Conservation (phyloP, 805 yeast species). For the Candida parachauliodes region DNA sequence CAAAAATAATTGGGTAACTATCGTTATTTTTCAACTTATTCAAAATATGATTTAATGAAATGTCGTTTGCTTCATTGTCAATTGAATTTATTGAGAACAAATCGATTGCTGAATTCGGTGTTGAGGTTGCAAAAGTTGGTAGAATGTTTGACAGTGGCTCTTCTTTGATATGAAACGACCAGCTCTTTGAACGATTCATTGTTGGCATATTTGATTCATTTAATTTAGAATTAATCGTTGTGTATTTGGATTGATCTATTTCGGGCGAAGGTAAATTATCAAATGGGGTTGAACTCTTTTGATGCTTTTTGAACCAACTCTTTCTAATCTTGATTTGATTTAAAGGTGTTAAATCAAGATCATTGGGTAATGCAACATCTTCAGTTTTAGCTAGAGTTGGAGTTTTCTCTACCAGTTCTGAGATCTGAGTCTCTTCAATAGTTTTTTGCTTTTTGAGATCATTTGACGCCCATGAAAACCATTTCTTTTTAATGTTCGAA, state of each 20-base stretch:
- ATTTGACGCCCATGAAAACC: background rate
- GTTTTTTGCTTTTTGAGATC: background rate
- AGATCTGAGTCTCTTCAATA: too few relatives aligned
- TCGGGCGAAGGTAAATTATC: slow-evolving; percentile 1
- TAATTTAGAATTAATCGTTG: background rate
- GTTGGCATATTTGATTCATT: background rate
- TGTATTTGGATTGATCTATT: background rate
- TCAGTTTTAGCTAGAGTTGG: too few relatives aligned
- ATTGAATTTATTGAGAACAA: background rate
- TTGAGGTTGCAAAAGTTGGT: background rate
- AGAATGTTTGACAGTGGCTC: background rate
- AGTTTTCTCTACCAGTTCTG: too few relatives aligned
- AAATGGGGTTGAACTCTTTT: background rate
- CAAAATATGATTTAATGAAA: background rate
- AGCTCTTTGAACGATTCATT: slow-evolving; percentile 3
- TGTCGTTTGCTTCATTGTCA: background rate
- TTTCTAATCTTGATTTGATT: background rate
- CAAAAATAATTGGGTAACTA: slow-evolving; percentile 4
- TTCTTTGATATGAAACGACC: background rate
- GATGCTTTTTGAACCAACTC: background rate
- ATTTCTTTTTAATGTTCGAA: background rate
- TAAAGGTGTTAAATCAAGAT: too few relatives aligned
- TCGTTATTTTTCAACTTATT: background rate
- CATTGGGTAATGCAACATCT: too few relatives aligned
- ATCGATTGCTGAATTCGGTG: background rate